phyloP scores from a whole-genome alignment of 2,329 filamentous ascomycete genomes.

The Fusarium papillatum region DNA sequence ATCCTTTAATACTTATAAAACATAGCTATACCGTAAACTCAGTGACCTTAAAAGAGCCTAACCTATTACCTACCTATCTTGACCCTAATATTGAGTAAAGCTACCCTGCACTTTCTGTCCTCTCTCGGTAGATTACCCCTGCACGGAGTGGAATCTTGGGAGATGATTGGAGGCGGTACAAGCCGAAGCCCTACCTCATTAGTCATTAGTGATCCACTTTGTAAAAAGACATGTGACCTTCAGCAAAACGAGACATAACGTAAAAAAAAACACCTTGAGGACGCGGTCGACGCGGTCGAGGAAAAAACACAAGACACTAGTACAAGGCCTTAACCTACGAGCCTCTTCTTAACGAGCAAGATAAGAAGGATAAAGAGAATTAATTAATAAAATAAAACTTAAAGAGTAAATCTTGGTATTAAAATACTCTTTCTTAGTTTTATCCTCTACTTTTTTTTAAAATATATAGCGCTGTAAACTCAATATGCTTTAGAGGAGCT shows the following conservation, averaged over 20 bases:
- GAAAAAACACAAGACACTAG: neutral
- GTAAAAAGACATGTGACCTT: neutral
- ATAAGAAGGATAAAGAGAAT: neutral
- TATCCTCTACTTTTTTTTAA: neutral
- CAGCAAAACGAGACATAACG: neutral
- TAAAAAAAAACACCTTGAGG: neutral
- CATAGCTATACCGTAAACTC: neutral
- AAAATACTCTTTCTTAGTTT: neutral
- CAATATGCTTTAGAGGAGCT: neutral
- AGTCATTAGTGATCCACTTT: neutral
- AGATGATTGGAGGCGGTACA: neutral
- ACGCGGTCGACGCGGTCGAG: neutral
- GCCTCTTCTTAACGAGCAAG: neutral
- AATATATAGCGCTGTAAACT: neutral
- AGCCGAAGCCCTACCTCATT: neutral
- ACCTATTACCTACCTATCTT: too few relatives aligned
- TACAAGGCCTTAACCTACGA: neutral
- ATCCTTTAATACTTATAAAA: neutral
- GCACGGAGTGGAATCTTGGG: neutral
- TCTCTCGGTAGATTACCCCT: neutral
- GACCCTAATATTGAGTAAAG: neutral
- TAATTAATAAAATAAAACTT: neutral
- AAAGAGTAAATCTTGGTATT: neutral
- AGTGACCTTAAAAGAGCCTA: neutral
- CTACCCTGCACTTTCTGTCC: neutral